Conservation (phyloP, 305 asterid genomes). For the Salvia sclarea region DNA sequence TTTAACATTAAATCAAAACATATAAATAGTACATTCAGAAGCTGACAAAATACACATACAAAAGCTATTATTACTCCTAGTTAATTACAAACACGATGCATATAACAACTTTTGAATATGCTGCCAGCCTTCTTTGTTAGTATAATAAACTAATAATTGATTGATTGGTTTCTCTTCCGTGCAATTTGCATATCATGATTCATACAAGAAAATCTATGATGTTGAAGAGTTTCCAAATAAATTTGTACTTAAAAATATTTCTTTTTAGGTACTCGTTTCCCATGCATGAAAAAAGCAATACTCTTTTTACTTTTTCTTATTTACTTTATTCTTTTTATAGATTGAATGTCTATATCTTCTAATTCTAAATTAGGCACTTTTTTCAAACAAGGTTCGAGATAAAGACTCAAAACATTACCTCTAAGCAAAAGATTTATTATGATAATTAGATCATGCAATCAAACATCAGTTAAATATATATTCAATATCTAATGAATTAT, state of each 20-base stretch:
- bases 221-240: neutral
- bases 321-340: no score
- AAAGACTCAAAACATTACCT: no score
- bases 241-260: neutral
- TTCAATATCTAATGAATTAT: no score
- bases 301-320: neutral
- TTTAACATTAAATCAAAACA: neutral
- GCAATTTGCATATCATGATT: no score
- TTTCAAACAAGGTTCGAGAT: no score
- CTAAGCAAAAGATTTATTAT: no score
- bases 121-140: neutral
- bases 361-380: no score
- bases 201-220: neutral
- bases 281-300: neutral
- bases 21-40: neutral
- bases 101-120: neutral
- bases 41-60: neutral
- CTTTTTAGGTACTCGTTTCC: neutral
- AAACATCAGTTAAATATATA: no score
- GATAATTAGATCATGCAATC: no score
- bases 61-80: neutral
- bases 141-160: neutral
- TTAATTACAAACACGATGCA: neutral
- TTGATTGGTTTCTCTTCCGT: neutral
- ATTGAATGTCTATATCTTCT: no score